These are phyloP conservation scores for Piper betle DNA, from an alignment of 164 flowering plant genomes.

Conservation along the genomic window DNA sequence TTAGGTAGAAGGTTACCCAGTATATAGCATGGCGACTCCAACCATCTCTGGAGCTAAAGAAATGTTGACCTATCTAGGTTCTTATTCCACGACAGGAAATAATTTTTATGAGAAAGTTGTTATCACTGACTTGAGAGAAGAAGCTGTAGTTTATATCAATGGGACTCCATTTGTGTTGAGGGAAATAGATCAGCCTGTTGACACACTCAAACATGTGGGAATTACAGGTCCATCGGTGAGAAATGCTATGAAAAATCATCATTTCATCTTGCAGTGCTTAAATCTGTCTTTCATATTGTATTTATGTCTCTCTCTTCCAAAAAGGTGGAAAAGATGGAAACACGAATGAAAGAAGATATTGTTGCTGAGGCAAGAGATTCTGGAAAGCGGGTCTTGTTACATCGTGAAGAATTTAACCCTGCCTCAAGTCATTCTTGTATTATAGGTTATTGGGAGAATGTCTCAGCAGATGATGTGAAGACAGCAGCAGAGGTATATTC, in stretches of 20 bases:
- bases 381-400: conserved; percentile 83
- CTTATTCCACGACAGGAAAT: conserved; percentile 31
- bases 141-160: conserved; percentile 88
- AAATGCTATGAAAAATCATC: conserved; percentile 2
- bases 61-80: conserved; percentile 62
- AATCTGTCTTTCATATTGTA: background rate
- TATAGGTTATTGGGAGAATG: conserved; percentile 93
- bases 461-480: conserved; percentile 67
- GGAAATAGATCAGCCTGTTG: conserved; percentile 86
- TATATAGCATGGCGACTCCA: conserved; percentile 96
- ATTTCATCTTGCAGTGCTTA: background rate
- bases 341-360: conserved; percentile 87
- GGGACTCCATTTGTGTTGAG: conserved; percentile 89
- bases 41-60: conserved; percentile 82
- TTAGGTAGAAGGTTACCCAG: conserved; percentile 83
- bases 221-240: conserved; percentile 83
- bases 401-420: conserved; percentile 83
- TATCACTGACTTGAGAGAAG: conserved; percentile 84
- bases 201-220: conserved; percentile 91
- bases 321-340: conserved; percentile 92
- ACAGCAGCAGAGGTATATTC: conserved; percentile 85
- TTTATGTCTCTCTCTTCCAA: conserved; percentile 3
- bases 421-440: conserved; percentile 53
- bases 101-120: conserved; percentile 36
- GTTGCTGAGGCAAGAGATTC: conserved; percentile 54